Conservation (phyloP, 2,329 filamentous ascomycete genomes). For the Fusarium sterilihyphosum region DNA sequence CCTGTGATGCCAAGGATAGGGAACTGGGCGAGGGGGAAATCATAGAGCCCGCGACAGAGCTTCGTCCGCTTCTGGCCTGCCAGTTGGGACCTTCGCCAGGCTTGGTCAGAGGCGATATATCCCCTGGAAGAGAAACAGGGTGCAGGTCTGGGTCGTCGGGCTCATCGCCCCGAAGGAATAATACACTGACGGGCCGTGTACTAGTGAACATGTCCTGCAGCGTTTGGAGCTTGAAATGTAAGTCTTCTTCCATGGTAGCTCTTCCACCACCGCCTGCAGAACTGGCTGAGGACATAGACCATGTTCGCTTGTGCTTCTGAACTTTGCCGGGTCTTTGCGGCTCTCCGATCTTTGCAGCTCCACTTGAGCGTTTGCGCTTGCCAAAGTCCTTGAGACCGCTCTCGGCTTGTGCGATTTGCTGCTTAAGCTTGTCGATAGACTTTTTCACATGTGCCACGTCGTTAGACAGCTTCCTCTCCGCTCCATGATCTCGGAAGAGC, state of each 20-base stretch:
- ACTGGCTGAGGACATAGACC: constrained; percentile 88
- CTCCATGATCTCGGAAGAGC: constrained; percentile 94
- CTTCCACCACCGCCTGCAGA: constrained; percentile 62
- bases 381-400: constrained; percentile 73
- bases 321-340: constrained; percentile 79
- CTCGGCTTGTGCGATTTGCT: constrained; percentile 85
- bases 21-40: constrained; percentile 75
- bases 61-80: constrained; percentile 63
- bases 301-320: constrained; percentile 90
- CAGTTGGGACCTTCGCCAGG: constrained; percentile 60
- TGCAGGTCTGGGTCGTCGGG: constrained; percentile 82
- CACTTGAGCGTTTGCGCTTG: constrained; percentile 69
- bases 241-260: constrained; percentile 74
- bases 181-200: constrained; percentile 78
- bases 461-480: constrained; percentile 93
- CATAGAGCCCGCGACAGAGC: constrained; percentile 69
- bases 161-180: constrained; percentile 81
- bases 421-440: constrained; percentile 94
- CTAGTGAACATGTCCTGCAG: constrained; percentile 91
- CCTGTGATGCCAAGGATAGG: constrained; percentile 68
- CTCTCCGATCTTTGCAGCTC: constrained; percentile 58
- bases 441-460: constrained; percentile 96
- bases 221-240: constrained; percentile 80
- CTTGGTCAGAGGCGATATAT: constrained; percentile 69
- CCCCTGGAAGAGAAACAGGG: constrained; percentile 78